Conservation (phyloP, 768 basidiomycete species). For the Rhizopogon rudus region DNA sequence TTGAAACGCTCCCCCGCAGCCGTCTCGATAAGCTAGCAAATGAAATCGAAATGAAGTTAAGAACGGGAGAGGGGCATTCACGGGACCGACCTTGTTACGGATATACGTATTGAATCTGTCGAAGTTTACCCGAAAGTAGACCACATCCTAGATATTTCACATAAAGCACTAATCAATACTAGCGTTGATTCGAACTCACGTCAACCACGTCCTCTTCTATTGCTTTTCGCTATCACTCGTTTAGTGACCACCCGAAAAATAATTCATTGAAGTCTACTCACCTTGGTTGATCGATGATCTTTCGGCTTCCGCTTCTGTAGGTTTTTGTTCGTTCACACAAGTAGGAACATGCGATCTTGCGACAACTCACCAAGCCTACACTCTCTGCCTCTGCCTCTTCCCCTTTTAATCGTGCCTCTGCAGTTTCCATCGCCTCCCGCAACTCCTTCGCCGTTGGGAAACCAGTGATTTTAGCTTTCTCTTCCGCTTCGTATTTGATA, state of each 20-base stretch:
- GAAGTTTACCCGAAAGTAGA: conserved; percentile 85
- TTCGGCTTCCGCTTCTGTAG: conserved; percentile 60
- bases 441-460: conserved; percentile 82
- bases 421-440: conserved; percentile 63
- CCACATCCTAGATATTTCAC: conserved; percentile 43
- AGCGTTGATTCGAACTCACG: conserved; percentile 37
- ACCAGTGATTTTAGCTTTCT: conserved; percentile 65
- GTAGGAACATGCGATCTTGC: conserved; percentile 2
- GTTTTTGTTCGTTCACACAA: conserved; percentile 16
- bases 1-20: conserved; percentile 83
- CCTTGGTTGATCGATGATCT: conserved; percentile 55
- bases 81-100: conserved; percentile 69
- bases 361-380: conserved; percentile 60
- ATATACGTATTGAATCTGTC: conserved; percentile 84
- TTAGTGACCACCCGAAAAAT: conserved; percentile 9
- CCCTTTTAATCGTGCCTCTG: conserved; percentile 54
- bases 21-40: conserved; percentile 63
- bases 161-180: neutral
- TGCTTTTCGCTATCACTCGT: conserved; percentile 36
- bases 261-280: conserved; percentile 16
- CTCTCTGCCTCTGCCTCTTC: conserved; percentile 75
- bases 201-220: conserved; percentile 60
- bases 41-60: conserved; percentile 9
- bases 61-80: neutral
- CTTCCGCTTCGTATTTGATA: conserved; percentile 77